Base-by-base conservation (phyloP, 305 asterid species). In the Plantago rigida region DNA sequence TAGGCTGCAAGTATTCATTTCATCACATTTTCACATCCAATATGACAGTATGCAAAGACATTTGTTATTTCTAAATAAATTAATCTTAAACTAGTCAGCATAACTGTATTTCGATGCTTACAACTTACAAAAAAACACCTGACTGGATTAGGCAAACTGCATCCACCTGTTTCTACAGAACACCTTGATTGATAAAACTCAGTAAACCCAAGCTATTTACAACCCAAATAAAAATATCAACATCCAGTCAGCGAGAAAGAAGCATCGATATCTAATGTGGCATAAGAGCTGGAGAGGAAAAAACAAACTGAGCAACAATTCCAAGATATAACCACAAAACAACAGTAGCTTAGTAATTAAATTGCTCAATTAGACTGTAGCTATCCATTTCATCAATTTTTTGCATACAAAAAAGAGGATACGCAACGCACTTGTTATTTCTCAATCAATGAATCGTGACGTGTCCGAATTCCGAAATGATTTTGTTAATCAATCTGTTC, bases 81-180 rank as follows among this genome's bases (percentile, higher is more conserved):
- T 9, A 41, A 41, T 9, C 12, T 1, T 41, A 11, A 41, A 8
- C 9, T 9, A 7, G 46, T 7, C 46, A 8, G 46, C 1, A 6
- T 8, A 7, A 36, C 10, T 36, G 9, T 36, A 34, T 34, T 34
- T 6, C 19, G 19, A 17, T 17, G 19, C 19, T 17, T 17, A 17
- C 19, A 17, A 17, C 19, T 17, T 17, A 17, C 19, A 17, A 17
- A 17, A 31, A 19, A 28, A 39, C 44, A 24, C 15, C 14, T 13
- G 50, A 46, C 47, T 34, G 9, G 47, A 56, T 44, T 60, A 63
- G 56, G 59, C 26, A 22, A 42, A 60, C 55, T 31, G n/a, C 12
- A 7, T 47, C 29, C 36, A 39, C 58, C 11, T 41, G 57, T 53
- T 51, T 74, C 51, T 9, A 45, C 36, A 49, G 44, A 70, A 26